phyloP scores from a whole-genome alignment of 768 basidiomycete genomes.

The Lactarius sp. region DNA sequence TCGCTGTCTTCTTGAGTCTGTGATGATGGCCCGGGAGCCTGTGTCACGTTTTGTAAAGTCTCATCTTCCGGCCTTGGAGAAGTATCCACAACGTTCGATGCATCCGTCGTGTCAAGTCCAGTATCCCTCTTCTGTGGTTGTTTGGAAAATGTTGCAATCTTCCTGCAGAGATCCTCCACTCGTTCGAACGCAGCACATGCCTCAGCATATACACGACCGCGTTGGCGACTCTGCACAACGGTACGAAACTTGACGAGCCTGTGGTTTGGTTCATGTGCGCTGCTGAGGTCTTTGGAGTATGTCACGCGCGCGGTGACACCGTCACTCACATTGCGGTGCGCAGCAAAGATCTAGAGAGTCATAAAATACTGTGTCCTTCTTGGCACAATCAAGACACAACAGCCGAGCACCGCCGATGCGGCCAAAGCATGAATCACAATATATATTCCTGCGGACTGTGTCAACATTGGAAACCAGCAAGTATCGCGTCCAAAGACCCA shows the following conservation, averaged over 20 bases:
- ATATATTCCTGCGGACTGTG: conserved; percentile 12
- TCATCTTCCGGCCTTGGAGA: background rate
- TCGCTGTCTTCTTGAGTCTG: conserved; percentile 19
- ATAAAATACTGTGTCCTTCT: background rate
- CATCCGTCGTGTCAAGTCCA: background rate
- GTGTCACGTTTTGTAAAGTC: background rate
- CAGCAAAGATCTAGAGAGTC: conserved; percentile 33
- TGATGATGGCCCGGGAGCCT: background rate
- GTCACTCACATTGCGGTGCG: conserved; percentile 28
- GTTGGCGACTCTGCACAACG: background rate
- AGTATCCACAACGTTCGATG: background rate
- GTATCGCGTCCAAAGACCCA: background rate
- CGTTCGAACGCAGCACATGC: background rate
- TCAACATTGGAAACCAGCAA: background rate
- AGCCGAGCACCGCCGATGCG: too few species aligned
- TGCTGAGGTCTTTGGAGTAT: conserved; percentile 21
- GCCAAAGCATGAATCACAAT: conserved; percentile 28
- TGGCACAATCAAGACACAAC: conserved; percentile 33
- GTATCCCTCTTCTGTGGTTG: background rate
- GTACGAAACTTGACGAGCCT: background rate
- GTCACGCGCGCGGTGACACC: conserved; percentile 19
- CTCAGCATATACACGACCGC: background rate
- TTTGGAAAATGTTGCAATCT: background rate
- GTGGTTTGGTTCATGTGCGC: conserved; percentile 2
- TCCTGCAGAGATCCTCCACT: background rate